Conservation (phyloP, 768 basidiomycete genomes). For the Daedalea quercina region DNA sequence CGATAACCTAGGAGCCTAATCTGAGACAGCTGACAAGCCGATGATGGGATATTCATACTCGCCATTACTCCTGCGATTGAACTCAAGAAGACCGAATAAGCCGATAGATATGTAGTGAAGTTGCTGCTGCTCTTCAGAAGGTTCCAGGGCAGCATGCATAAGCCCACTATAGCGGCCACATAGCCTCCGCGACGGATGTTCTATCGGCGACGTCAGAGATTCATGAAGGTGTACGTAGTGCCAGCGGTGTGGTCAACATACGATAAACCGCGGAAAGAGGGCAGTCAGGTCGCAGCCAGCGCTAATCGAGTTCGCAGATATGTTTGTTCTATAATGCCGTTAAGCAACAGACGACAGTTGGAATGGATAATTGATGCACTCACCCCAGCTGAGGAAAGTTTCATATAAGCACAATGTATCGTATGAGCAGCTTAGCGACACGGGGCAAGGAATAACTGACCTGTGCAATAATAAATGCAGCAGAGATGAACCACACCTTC, state of each 20-base stretch:
- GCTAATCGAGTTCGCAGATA: constrained; percentile 77
- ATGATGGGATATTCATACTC: no score
- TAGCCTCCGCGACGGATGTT: constrained; percentile 85
- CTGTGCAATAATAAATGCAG: constrained; percentile 76
- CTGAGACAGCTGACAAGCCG: constrained; percentile 8
- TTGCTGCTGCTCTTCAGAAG: constrained; percentile 63
- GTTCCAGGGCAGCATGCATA: constrained; percentile 76
- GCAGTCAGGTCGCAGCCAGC: constrained; percentile 82
- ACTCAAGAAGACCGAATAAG: constrained; percentile 75
- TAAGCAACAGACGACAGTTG: no score
- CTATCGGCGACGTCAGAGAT: no score
- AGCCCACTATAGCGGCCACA: constrained; percentile 70
- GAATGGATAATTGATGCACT: no score
- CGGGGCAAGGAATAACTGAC: constrained; percentile 16
- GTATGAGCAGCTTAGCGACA: no score
- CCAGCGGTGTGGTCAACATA: constrained; percentile 27
- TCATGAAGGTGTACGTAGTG: no score
- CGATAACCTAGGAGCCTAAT: constrained; percentile 48
- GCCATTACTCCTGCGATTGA: constrained; percentile 85
- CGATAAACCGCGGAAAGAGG: constrained; percentile 69
- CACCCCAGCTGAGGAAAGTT: no score
- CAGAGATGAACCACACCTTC: constrained; percentile 73
- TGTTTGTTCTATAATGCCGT: constrained; percentile 49
- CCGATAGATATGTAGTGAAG: constrained; percentile 77
- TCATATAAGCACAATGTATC: no score